A percentile compares a stretch with the other conserved stretches of the same genome.
These are phyloP conservation scores for Phialophora chinensis DNA, from an alignment of 2,329 filamentous ascomycete genomes.

Conservation along the genomic window DNA sequence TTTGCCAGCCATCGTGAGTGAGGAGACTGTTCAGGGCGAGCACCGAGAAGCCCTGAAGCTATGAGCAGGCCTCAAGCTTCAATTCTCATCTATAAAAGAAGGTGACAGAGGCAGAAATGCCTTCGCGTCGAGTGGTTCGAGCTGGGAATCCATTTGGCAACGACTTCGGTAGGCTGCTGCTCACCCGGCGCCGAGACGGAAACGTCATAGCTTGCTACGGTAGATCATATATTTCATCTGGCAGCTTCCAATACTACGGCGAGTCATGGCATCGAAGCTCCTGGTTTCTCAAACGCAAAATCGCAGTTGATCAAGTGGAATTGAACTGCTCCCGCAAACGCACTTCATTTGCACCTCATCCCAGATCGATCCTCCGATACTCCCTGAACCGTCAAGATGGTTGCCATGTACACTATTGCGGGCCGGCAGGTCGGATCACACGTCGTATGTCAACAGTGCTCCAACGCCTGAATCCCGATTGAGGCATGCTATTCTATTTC, in stretches of 20 bases:
- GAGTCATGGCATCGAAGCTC: conserved; percentile 10
- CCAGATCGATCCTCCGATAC: not conserved
- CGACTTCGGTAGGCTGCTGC: not conserved
- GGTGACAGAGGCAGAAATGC: conserved; percentile 9
- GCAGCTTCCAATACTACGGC: not conserved
- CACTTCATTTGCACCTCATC: conserved; percentile 1
- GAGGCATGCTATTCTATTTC: not conserved
- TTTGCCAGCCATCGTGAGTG: conserved; percentile 30
- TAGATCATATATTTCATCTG: not conserved
- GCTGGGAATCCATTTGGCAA: not conserved
- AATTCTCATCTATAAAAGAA: conserved; percentile 5
- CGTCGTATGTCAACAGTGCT: conserved; percentile 46
- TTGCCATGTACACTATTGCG: conserved; percentile 58
- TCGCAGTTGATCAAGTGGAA: conserved; percentile 2
- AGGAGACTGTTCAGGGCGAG: not conserved
- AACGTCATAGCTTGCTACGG: not conserved
- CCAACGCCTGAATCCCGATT: not conserved
- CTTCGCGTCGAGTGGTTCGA: not conserved
- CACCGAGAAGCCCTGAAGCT: conserved; percentile 9
- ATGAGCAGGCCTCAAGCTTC: not conserved
- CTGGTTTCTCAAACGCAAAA: conserved; percentile 16
- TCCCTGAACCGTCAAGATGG: conserved; percentile 50
- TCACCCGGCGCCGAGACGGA: not conserved
- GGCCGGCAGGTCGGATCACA: conserved; percentile 61
- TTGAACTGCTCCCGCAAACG: not conserved